A percentile compares a stretch with the other conserved stretches of the same genome.
phyloP scores from a whole-genome alignment of 2,329 filamentous ascomycete genomes.

The Penicillium sp. region DNA sequence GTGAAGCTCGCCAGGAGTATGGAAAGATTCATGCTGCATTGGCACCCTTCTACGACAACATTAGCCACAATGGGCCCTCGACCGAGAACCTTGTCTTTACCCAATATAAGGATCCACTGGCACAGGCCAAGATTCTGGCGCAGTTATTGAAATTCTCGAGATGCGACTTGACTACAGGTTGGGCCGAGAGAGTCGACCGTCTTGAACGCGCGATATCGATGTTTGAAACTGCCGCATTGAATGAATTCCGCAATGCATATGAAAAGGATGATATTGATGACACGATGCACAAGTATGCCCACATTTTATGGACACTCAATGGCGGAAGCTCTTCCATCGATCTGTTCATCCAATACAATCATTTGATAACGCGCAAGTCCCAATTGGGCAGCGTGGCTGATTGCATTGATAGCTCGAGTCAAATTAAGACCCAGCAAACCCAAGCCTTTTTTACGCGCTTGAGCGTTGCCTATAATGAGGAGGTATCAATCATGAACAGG shows the following conservation, averaged over 20 bases:
- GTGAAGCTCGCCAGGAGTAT: conserved; percentile 83
- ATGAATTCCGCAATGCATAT: conserved; percentile 91
- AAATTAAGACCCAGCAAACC: conserved; percentile 74
- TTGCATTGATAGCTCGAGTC: conserved; percentile 71
- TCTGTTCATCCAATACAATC: conserved; percentile 84
- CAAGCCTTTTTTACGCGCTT: conserved; percentile 76
- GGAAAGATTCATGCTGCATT: conserved; percentile 86
- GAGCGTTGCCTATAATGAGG: conserved; percentile 74
- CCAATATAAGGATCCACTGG: conserved; percentile 80
- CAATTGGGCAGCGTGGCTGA: conserved; percentile 73
- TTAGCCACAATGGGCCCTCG: conserved; percentile 66
- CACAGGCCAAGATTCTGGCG: conserved; percentile 84
- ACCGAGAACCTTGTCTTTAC: conserved; percentile 82
- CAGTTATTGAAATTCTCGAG: conserved; percentile 76
- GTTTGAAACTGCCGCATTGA: conserved; percentile 85
- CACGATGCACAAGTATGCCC: conserved; percentile 82
- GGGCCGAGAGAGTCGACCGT: conserved; percentile 67
- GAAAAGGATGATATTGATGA: conserved; percentile 85
- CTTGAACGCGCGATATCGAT: conserved; percentile 71
- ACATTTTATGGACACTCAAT: conserved; percentile 78
- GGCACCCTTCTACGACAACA: conserved; percentile 83
- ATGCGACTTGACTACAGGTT: conserved; percentile 77
- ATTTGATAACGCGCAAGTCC: conserved; percentile 72
- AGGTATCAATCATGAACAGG: conserved; percentile 72
- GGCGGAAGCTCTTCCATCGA: conserved; percentile 76